Base-by-base conservation (phyloP, 176 grass and related monocot genomes). In the Elaeis guineensis region DNA sequence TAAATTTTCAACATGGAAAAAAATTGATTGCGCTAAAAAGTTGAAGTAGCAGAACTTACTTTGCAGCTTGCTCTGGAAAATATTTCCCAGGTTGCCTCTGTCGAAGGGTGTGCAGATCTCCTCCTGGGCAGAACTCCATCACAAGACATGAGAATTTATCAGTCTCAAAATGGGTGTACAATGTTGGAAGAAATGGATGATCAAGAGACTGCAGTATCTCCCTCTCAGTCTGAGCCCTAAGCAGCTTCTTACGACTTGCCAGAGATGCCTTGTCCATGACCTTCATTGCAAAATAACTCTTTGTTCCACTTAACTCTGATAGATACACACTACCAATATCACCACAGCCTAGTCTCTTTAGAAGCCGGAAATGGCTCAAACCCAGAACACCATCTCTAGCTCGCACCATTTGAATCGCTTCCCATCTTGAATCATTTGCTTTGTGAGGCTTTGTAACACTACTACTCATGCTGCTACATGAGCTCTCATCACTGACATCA, bases 271-370 rank as follows among this genome's bases (percentile, higher is more conserved):
- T 92, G 64, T 92, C 88, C 83, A 92, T 92, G 50, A 87, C 82
- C 75, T 90, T 90, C 82, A 90, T 90, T 25, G 79, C 83, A 77
- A 92, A 92, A 80, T 87, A 87, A 59, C 65, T 86, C 68, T 80
- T 87, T 23, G 88, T 83, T 55, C 76, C 83, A 80, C 17, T 86
- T 48, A 92, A 66, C 24, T 92, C 88, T 21, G 88, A 87, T 61
- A 92, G 79, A 66, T 92, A 87, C 28, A 92, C 88, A 20, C 83
- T 87, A n/a, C 88, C 88, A 1, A 92, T 92, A 32, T 92, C 88
- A n/a, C 88, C 88, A 15, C 83, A 80, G 21, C 88, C 88, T 22
- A 92, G 51, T 66, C 69, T 82, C 79, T 80, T 92, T 79, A 92
- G 49, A 4, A 92, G 62, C 65, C 85, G 72, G 39, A 92, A 92